Evolutionary conservation across 2,329 filamentous ascomycete genomes (phyloP).

Genomic region (Paecilomyces niveus): DNA sequence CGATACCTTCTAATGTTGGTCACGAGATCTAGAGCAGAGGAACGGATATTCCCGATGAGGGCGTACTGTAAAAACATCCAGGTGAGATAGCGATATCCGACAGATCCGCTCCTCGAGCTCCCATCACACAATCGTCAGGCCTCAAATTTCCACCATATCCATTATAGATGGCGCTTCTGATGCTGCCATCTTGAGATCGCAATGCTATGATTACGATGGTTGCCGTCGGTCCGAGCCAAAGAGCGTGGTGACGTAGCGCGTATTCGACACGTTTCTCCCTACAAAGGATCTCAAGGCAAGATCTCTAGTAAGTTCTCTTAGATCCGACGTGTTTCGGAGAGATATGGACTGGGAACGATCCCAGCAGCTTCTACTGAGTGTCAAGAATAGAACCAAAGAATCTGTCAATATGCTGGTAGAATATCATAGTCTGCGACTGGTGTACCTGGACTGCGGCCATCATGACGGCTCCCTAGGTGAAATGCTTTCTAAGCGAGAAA

Average conservation of each 20-base stretch:
- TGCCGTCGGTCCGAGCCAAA: background rate
- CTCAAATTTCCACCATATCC: background rate
- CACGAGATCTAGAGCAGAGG: too few species aligned
- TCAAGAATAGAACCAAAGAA: background rate
- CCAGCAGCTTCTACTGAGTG: background rate
- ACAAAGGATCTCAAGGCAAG: background rate
- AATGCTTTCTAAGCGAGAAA: background rate
- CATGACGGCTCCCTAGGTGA: background rate
- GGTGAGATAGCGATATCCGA: too few species aligned
- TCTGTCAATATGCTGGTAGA: background rate
- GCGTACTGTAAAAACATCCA: too few species aligned
- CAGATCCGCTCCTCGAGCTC: background rate
- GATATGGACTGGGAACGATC: background rate
- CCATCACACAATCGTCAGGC: background rate
- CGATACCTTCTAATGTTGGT: too few species aligned
- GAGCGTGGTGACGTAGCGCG: background rate
- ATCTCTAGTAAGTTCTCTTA: background rate
- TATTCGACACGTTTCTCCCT: background rate
- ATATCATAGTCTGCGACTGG: background rate
- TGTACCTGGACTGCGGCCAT: background rate
- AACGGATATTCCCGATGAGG: too few species aligned
- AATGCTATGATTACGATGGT: background rate
- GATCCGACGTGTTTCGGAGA: background rate
- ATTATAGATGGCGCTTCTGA: background rate
- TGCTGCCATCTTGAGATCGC: background rate